Conservation (phyloP, 768 basidiomycete species). For the Pholiota molesta region DNA sequence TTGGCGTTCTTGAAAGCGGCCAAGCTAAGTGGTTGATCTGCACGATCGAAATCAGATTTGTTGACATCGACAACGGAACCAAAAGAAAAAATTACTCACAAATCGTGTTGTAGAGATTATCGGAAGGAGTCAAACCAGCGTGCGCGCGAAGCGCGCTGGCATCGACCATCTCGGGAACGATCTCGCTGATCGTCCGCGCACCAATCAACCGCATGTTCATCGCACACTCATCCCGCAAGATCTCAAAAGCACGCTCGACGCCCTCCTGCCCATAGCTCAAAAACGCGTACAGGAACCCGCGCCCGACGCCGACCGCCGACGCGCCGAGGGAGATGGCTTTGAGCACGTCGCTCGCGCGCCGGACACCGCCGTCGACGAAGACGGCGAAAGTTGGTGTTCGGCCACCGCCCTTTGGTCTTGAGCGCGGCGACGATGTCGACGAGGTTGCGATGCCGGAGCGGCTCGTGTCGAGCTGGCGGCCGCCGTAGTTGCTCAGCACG, state of each 20-base stretch:
- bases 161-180: constrained; percentile 75
- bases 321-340: constrained; percentile 81
- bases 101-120: constrained; percentile 72
- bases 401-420: constrained; percentile 52
- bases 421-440: constrained; percentile 70
- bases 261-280: constrained; percentile 88
- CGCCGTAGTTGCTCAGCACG: constrained; percentile 25
- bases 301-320: constrained; percentile 68
- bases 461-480: constrained; percentile 48
- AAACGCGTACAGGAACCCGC: constrained; percentile 87
- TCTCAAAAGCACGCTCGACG: constrained; percentile 78
- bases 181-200: background rate
- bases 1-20: too few species aligned
- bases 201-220: constrained; percentile 29
- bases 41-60: too few species aligned
- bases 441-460: constrained; percentile 74
- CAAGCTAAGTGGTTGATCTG: too few species aligned
- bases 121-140: constrained; percentile 65
- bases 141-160: constrained; percentile 71
- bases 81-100: constrained; percentile 53
- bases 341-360: constrained; percentile 80
- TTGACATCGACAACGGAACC: background rate
- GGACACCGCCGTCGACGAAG: constrained; percentile 39
- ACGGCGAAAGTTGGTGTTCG: constrained; percentile 75
- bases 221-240: constrained; percentile 91